Evolutionary conservation across 2,329 filamentous ascomycete genomes (phyloP), one percentile per base, ranked within the genome.

Genomic region (Talaromyces verruculosus): DNA sequence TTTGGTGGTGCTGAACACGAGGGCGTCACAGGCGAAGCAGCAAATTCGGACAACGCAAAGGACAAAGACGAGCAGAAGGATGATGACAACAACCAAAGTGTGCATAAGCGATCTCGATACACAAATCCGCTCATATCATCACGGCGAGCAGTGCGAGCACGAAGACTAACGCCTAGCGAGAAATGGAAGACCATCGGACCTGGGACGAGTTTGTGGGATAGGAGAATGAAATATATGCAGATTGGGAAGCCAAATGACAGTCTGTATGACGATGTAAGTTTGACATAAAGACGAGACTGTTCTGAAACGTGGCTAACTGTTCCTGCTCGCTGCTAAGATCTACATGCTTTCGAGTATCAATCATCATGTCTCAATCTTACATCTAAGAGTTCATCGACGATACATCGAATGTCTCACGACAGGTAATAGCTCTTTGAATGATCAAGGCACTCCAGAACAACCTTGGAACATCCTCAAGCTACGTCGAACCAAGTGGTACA

Each of bases 321-420:
- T n/a, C 28, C 3, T 30, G 11, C 17, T 3, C 5, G 41, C 37
- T 55, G 35, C 17, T 70, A 88, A 57, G 85, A 81, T 88, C 61
- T 88, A 85, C 75, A 83, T 88, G 80, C 71, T 88, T 58, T 88
- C 86, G 13, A 85, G 85, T 28, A 78, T 88, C 68, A 88, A 88
- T 72, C 86, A 88, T 74, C 87, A 89, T 69, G 79, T 88, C 67
- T 82, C 84, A 65, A 82, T 89, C 58, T 73, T 89, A 62, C 85
- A 85, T 69, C 78, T 89, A 58, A 84, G 82, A 37, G 80, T 89
- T 53, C 86, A 88, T 72, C 76, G 77, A 28, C 77, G 80, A 22
- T 89, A 89, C 72, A 72, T 87, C 39, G 81, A 84, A n/a, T 82
- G 82, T 69, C 76, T 89, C 45, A 81, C 79, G 11, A 77, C 78